A percentile compares a stretch with the other conserved stretches of the same genome.
Evolutionary conservation across 2,329 filamentous ascomycete species (phyloP).

Genomic region (Colletotrichum sp.): DNA sequence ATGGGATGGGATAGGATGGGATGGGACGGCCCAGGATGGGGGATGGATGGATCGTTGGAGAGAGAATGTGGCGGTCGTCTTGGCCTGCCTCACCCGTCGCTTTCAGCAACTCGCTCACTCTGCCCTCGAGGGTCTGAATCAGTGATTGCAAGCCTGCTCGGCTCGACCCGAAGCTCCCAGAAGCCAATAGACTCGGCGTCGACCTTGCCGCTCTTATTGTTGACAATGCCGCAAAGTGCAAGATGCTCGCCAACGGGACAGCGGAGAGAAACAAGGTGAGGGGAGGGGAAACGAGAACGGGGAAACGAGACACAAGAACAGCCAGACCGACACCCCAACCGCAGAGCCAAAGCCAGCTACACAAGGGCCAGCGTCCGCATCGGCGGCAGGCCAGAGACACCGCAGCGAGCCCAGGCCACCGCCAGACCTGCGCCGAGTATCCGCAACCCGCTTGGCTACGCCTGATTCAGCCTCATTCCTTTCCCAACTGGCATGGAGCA

Average conservation of each 20-base stretch:
- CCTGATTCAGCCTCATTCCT: constrained; percentile 36
- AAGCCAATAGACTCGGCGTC: neutral
- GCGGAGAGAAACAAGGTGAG: constrained; percentile 7
- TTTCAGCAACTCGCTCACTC: constrained; percentile 8
- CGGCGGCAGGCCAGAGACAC: constrained; percentile 17
- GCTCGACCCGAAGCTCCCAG: constrained; percentile 1
- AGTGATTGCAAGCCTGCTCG: neutral
- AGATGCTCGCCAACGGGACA: neutral
- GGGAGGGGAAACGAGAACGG: constrained; percentile 12
- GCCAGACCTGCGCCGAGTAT: constrained; percentile 20
- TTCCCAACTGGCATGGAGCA: constrained; percentile 21
- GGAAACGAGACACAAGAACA: constrained; percentile 13
- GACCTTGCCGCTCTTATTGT: neutral
- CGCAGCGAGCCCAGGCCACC: constrained; percentile 16
- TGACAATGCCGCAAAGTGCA: neutral
- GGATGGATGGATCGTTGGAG: constrained; percentile 4
- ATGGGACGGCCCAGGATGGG: constrained; percentile 10
- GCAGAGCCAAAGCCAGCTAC: neutral
- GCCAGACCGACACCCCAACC: neutral
- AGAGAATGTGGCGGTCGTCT: constrained; percentile 17
- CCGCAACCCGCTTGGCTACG: constrained; percentile 23
- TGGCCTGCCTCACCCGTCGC: constrained; percentile 19
- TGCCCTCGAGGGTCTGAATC: constrained; percentile 2
- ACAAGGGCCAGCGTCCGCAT: constrained; percentile 20
- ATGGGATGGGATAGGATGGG: constrained; percentile 18